Base-by-base conservation (phyloP, 495 filamentous ascomycete species). In the Lasiosphaeria hispida region DNA sequence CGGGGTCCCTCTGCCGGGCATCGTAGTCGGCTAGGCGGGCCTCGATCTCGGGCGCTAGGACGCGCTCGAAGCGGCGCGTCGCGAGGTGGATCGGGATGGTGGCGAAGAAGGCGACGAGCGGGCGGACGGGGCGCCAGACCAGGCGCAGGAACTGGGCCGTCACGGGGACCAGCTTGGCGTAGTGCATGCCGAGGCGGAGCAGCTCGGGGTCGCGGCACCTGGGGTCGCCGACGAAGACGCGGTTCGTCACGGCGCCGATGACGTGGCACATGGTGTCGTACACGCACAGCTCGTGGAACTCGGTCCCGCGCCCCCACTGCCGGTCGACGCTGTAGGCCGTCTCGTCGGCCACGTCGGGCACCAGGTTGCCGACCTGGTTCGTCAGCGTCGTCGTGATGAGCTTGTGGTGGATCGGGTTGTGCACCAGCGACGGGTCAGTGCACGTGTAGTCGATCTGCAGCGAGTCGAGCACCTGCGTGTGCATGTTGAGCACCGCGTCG, bases 271-370 rank as follows among this genome's bases (percentile, higher is more conserved):
- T 59, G 10, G 67, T 69, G 1, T 76, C 64, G 49, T 75, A 77
- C n/a, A 80, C 69, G 37, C 63, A 57, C 2, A 81, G 53, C 15
- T 63, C 72, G 53, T 63, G 72, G 14, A 57, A 69, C 10, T 68
- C 64, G 10, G 55, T 60, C 33, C 68, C 62, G 15, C n/a, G 60
- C 13, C 73, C 77, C 73, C 65, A 78, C 35, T 63, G 44, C 11
- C 66, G 11, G 8, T 71, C 67, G 9, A 79, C 62, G 10, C 40
- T 67, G 17, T 50, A 61, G 5, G 51, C 59, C 7, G 69, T 65
- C 68, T 83, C 78, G 1, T 81, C 78, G 9, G 70, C 63, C 3
- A 81, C 66, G 14, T 66, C 72, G 7, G 67, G 66, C 13, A 77
- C 68, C 13, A 78, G 60, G 39, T 69, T 68, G 45, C 71, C 72